Evolutionary conservation across 306 rosid genomes (phyloP).

Genomic region (Citrullus colocynthis): DNA sequence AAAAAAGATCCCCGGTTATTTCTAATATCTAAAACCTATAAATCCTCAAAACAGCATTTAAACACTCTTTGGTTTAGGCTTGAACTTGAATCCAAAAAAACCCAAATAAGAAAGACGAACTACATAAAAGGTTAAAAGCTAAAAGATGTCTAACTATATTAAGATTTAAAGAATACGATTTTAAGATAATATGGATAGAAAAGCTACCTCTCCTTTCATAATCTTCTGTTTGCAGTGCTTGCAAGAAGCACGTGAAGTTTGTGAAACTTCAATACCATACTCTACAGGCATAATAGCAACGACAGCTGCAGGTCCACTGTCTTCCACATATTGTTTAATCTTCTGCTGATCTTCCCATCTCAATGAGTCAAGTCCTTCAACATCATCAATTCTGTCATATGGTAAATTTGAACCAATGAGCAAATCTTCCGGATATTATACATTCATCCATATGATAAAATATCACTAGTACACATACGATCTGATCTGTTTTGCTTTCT

Average conservation of each 20-base stretch:
- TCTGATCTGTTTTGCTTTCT: constrained; percentile 79
- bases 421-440: constrained; percentile 4
- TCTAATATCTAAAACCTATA: not conserved
- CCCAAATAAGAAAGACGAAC: not conserved
- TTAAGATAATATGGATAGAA: not conserved
- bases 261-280: constrained; percentile 55
- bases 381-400: constrained; percentile 54
- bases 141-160: not conserved
- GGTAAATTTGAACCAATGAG: constrained; percentile 2
- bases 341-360: constrained; percentile 96
- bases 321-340: constrained; percentile 61
- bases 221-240: constrained; percentile 58
- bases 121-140: not conserved
- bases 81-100: not conserved
- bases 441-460: not conserved
- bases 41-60: not conserved
- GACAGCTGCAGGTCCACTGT: constrained; percentile 16
- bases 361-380: constrained; percentile 70
- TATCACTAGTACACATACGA: constrained; percentile 33
- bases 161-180: not conserved
- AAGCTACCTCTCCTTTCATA: constrained; percentile 66
- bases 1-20: not conserved
- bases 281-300: constrained; percentile 18
- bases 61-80: not conserved
- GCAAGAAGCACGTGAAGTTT: constrained; percentile 79